A percentile compares a stretch with the other conserved stretches of the same genome.
Evolutionary conservation across 306 rosid genomes (phyloP).

Genomic region (Cicer cuneatum): DNA sequence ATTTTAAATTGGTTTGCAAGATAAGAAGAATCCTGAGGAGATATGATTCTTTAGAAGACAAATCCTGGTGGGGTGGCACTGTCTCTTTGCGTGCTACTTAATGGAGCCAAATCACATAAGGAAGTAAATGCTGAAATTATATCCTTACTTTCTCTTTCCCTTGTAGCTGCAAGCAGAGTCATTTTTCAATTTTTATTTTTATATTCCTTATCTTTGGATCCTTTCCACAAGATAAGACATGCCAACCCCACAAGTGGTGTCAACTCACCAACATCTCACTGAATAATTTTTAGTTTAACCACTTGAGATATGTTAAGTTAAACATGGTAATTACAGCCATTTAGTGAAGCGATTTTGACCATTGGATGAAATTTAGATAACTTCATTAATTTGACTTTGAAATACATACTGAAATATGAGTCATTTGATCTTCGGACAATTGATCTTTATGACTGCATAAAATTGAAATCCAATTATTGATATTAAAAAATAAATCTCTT

Average conservation of each 20-base stretch:
- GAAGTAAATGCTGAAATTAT: conserved; percentile 38
- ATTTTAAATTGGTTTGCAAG: conserved; percentile 27
- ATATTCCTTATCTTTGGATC: conserved; percentile 40
- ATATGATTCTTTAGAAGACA: conserved; percentile 61
- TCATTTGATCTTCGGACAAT: neutral
- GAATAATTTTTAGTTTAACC: neutral
- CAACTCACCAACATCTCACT: conserved; percentile 38
- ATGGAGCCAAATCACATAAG: conserved; percentile 32
- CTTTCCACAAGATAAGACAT: conserved; percentile 14
- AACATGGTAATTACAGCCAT: neutral
- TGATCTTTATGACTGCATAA: neutral
- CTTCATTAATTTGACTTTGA: neutral
- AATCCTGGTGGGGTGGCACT: conserved; percentile 50
- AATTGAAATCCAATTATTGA: neutral
- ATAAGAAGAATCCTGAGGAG: conserved; percentile 49
- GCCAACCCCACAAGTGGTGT: conserved; percentile 39
- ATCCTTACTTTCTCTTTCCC: neutral
- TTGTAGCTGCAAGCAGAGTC: conserved; percentile 21
- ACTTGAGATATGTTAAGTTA: neutral
- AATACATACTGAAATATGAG: neutral
- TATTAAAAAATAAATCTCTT: neutral
- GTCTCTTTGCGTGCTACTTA: conserved; percentile 43
- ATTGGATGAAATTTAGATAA: neutral
- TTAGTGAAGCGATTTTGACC: neutral
- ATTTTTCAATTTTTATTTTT: conserved; percentile 24